Percentiles rank a stretch among this genome's conserved stretches.
Conservation (phyloP, 306 rosid species). For the Quercus dentata region DNA sequence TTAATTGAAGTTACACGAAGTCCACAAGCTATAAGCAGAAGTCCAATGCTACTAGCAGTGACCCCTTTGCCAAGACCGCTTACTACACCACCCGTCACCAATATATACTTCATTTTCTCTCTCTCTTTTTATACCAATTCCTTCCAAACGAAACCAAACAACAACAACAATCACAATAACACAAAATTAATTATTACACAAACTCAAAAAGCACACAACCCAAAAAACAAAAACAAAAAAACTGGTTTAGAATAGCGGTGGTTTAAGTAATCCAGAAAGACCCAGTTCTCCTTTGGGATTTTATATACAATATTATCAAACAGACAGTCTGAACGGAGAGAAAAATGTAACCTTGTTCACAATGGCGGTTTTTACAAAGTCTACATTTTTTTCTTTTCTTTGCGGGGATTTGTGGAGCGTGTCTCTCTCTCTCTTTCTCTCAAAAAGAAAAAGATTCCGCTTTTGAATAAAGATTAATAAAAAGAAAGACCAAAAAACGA, state of each 20-base stretch:
- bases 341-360: conserved; percentile 65
- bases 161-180: conserved; percentile 20
- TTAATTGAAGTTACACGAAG: conserved; percentile 85
- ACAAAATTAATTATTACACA: conserved; percentile 10
- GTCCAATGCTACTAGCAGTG: conserved; percentile 84
- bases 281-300: conserved; percentile 29
- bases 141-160: conserved; percentile 18
- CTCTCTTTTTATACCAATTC: not conserved
- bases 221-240: conserved; percentile 7
- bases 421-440: not conserved
- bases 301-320: not conserved
- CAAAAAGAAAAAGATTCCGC: not conserved
- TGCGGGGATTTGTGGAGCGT: conserved; percentile 12
- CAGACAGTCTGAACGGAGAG: conserved; percentile 32
- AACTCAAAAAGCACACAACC: conserved; percentile 14
- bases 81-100: conserved; percentile 95
- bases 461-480: not conserved
- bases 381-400: not conserved
- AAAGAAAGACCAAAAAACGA: not conserved
- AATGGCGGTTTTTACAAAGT: conserved; percentile 57
- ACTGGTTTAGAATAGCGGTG: conserved; percentile 12
- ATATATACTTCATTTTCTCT: conserved; percentile 70
- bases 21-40: conserved; percentile 77
- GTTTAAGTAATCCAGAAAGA: conserved; percentile 11
- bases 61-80: conserved; percentile 96